Base-by-base conservation (phyloP, 208 protist genomes). In the Naegleria fowleri region DNA sequence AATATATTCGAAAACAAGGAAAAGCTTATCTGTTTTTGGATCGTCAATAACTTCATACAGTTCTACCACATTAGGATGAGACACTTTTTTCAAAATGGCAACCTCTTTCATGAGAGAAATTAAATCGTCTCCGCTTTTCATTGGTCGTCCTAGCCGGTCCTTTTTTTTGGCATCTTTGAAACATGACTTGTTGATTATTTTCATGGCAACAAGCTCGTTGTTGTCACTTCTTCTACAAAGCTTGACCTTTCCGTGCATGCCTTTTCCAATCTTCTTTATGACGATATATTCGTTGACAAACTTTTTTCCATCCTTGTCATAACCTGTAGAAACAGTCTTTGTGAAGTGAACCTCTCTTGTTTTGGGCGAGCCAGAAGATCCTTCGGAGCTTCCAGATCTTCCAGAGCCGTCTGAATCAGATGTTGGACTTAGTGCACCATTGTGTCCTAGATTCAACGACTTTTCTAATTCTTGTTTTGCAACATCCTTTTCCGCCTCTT, bases 41-140 rank as follows among this genome's bases (percentile, higher is more conserved):
- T 99, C 98, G 85, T 98, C 97, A 58, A 99, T 98, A 25, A 99
- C 96, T 92, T 99, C 98, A 87, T 96, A 96, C 33, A 99, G 93
- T 92, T 96, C 91, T 29, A 98, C 95, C 39, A 99, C 94, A 92
- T 99, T 99, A 0, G 95, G 95, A 94, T 99, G 98, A 59, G 96
- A 92, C 19, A 99, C 93, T 93, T 98, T 97, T 92, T 98, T 98
- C 96, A 99, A 97, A 39, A 99, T 97, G 41, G 97, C 95, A 89
- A 99, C 98, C 91, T 99, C 98, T 83, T 96, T 95, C 83, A 96
- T 92, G n/a, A 99, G 88, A 91, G 96, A 94, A 86, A 96, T 95
- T 43, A 96, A 93, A 33, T 58, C 9, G 15, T 40, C 33, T 9
- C 43, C 38, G 29, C 25, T n/a, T 36, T 88, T 88, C 16, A 58